Conservation (phyloP, 768 basidiomycete genomes). For the Crucibulum laeve region DNA sequence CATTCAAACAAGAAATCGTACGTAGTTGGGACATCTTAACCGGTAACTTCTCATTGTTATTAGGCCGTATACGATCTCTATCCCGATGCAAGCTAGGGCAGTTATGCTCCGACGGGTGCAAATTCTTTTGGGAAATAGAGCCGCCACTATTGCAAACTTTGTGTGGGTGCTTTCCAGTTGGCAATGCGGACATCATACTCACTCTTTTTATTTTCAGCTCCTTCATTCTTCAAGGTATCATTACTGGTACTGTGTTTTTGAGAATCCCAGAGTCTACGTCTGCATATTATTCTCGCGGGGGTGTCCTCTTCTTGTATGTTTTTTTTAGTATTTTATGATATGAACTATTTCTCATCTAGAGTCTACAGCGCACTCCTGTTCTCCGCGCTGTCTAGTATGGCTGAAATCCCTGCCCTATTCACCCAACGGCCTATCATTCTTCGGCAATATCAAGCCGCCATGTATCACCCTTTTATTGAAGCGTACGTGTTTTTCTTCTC, state of each 20-base stretch:
- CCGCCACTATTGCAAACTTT: too few species aligned
- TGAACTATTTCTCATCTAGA: conserved; percentile 7
- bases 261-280: conserved; percentile 44
- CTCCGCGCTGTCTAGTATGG: conserved; percentile 55
- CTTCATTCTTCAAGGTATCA: conserved; percentile 31
- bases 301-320: conserved; percentile 67
- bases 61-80: too few species aligned
- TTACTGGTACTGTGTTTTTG: conserved; percentile 62
- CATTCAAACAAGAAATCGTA: too few species aligned
- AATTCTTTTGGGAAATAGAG: too few species aligned
- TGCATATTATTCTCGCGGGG: conserved; percentile 66
- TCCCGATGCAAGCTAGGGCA: too few species aligned
- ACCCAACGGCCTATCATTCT: conserved; percentile 55
- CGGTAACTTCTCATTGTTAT: too few species aligned
- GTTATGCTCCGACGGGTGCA: too few species aligned
- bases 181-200: too few species aligned
- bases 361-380: conserved; percentile 46
- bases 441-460: conserved; percentile 53
- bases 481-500: conserved; percentile 36
- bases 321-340: not conserved
- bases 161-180: too few species aligned
- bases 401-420: conserved; percentile 66
- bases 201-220: conserved; percentile 15
- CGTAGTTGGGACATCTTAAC: too few species aligned
- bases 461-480: conserved; percentile 32